A percentile compares a stretch with the other conserved stretches of the same genome.
Conservation (phyloP, 768 basidiomycete genomes). For the Naematelia encephala region DNA sequence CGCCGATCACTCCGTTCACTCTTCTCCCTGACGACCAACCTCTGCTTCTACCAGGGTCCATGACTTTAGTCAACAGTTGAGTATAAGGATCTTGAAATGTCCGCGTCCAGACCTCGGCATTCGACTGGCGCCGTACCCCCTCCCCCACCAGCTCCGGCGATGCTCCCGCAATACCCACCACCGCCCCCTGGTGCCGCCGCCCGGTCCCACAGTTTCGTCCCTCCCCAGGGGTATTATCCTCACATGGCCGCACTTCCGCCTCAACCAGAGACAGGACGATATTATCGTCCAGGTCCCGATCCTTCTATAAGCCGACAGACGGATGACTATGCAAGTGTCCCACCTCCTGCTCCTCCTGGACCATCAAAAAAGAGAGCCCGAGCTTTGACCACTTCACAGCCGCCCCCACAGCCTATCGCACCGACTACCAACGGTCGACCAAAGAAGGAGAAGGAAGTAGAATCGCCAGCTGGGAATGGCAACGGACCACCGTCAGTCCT, state of each 20-base stretch:
- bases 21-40: not conserved
- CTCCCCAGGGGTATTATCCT: not conserved
- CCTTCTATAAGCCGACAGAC: not conserved
- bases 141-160: not conserved
- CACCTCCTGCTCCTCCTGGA: not conserved
- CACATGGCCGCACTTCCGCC: not conserved
- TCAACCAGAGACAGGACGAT: not conserved
- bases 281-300: not conserved
- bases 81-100: not conserved
- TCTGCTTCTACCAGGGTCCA: not conserved
- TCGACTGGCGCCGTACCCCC: not conserved
- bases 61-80: not conserved
- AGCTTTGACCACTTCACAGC: not conserved
- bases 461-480: not conserved
- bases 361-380: not conserved
- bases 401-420: not conserved
- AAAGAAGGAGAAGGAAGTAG: not conserved
- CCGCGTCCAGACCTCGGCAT: not conserved
- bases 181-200: not conserved
- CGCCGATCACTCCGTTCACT: not conserved
- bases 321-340: not conserved
- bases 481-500: slow-evolving; percentile 23
- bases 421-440: not conserved
- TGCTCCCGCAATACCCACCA: not conserved
- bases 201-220: not conserved